These are phyloP conservation scores for Diaporthe caulivora DNA, from an alignment of 2,329 filamentous ascomycete species.

Conservation along the genomic window DNA sequence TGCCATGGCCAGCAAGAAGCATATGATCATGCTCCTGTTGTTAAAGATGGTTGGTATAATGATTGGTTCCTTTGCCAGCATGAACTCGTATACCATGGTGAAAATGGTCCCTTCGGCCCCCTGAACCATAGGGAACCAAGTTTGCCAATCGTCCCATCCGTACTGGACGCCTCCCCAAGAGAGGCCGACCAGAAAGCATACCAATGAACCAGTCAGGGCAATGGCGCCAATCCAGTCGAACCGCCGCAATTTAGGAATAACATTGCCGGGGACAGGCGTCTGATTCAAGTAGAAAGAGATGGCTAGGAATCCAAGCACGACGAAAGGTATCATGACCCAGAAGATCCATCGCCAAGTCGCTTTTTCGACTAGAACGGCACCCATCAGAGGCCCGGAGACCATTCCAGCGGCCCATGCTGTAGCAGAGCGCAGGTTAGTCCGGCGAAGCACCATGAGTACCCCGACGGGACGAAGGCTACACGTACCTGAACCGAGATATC, in stretches of 20 bases:
- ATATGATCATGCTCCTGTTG: slow-evolving; percentile 29
- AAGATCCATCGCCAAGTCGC: slow-evolving; percentile 23
- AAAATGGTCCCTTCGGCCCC: slow-evolving; percentile 9
- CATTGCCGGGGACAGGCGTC: background rate
- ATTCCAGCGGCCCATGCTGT: slow-evolving; percentile 19
- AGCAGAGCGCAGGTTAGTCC: background rate
- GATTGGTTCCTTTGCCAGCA: slow-evolving; percentile 35
- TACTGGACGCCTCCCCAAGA: slow-evolving; percentile 26
- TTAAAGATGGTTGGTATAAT: slow-evolving; percentile 13
- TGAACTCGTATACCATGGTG: slow-evolving; percentile 38
- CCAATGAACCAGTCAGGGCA: background rate
- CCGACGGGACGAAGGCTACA: background rate
- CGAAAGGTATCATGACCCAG: slow-evolving; percentile 16
- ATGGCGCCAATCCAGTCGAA: slow-evolving; percentile 24
- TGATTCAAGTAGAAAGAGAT: slow-evolving; percentile 2
- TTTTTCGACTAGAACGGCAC: slow-evolving; percentile 16
- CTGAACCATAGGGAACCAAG: slow-evolving; percentile 21
- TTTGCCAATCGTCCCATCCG: slow-evolving; percentile 13
- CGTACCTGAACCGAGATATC: slow-evolving; percentile 22
- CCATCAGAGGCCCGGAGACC: slow-evolving; percentile 15
- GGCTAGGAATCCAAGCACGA: background rate
- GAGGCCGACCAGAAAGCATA: slow-evolving; percentile 7
- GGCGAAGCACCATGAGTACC: accelerated
- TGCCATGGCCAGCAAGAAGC: background rate
- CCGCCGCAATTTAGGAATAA: background rate